Conservation (phyloP, 805 yeast species). For the Kluyveromyces aestuarii region DNA sequence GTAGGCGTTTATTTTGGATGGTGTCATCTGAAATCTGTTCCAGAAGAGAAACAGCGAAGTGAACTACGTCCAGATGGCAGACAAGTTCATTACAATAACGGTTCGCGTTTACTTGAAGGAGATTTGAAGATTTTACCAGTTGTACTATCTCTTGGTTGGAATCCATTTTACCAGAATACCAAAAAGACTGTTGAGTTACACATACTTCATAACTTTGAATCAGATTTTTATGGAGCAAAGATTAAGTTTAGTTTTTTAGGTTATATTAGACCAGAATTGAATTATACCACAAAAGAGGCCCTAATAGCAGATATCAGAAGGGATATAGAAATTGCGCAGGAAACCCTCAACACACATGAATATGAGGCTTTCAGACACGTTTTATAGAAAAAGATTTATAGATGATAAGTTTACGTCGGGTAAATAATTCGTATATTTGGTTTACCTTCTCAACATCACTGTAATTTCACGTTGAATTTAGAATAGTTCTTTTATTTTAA, state of each 20-base stretch:
- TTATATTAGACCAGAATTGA: conserved; percentile 81
- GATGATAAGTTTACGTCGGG: not conserved
- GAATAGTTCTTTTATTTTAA: too few relatives aligned
- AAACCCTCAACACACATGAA: conserved; percentile 35
- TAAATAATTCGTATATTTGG: too few relatives aligned
- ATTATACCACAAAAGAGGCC: conserved; percentile 78
- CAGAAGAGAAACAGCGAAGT: conserved; percentile 9
- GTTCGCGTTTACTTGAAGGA: conserved; percentile 34
- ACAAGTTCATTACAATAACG: conserved; percentile 52
- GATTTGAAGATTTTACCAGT: conserved; percentile 56
- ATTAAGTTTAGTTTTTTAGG: conserved; percentile 70
- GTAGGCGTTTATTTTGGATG: conserved; percentile 92
- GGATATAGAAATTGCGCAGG: conserved; percentile 61
- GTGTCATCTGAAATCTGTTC: conserved; percentile 31
- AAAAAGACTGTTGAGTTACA: conserved; percentile 83
- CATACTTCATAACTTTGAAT: conserved; percentile 60
- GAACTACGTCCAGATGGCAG: conserved; percentile 31
- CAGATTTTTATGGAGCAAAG: conserved; percentile 74
- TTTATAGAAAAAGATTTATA: not conserved
- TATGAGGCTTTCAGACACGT: conserved; percentile 20
- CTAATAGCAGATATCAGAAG: conserved; percentile 72
- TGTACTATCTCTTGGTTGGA: conserved; percentile 95
- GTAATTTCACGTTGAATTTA: too few relatives aligned
- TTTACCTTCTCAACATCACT: not conserved
- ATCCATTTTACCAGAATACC: conserved; percentile 78